Evolutionary conservation across 305 asterid species (phyloP), one percentile per base, ranked within the genome.

Genomic region (Rubia balearica): DNA sequence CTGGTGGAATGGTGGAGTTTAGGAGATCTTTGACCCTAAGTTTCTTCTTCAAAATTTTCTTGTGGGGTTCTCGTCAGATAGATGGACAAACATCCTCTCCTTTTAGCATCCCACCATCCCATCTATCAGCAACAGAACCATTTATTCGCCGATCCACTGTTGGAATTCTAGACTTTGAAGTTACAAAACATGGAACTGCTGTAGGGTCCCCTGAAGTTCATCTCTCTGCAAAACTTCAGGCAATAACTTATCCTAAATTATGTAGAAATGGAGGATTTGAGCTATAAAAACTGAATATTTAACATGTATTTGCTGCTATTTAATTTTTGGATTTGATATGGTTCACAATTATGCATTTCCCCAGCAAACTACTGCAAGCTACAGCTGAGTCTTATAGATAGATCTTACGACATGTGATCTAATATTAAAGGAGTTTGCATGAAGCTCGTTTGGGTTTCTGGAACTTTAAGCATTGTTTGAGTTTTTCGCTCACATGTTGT

Each of bases 1-100:
- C 97, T 2, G 98, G 98, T 49, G 98, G 98, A 77, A 93, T 93
- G 98, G 89, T 89, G 8, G 98, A 93, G 83, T 93, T 89, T 68
- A 88, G 96, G 60, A 83, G 76, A 80, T 93, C 98, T 21, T 77
- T 93, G 74, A 82, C 88, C 33, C 73, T 87, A 27, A 89, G 98
- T 75, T 93, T 93, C 81, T 93, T 93, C 84, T 93, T 93, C 79
- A 93, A 93, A 76, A 89, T 86, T 77, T 93, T 81, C 86, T 81
- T 89, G 88, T 88, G 97, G 96, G 89, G 91, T 81, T 88, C 87
- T 76, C 88, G 86, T 69, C 85, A 88, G 76, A 85, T 91, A 91
- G 88, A 80, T 38, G 97, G 88, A 74, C 75, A 78, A 72, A 74
- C 65, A 45, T 81, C 81, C 12, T 86, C 83, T 69, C 80, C 71